Percentiles rank a stretch among this genome's conserved stretches.
Conservation (phyloP, 2,329 filamentous ascomycete genomes). For the Dactylellina parvicollis region DNA sequence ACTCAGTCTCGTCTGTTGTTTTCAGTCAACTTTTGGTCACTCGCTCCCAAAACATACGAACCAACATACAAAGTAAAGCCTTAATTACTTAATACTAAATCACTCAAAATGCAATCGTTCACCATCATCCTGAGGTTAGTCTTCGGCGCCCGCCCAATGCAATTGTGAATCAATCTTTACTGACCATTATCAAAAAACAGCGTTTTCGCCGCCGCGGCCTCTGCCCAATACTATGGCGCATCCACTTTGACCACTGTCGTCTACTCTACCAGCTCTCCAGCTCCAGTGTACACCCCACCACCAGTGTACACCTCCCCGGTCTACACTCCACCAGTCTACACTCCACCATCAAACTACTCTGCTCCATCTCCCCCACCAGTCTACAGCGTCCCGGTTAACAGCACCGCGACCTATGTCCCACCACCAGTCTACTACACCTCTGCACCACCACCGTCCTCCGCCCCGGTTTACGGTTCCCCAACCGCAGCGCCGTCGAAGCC, state of each 20-base stretch:
- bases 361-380: neutral
- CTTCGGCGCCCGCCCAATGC: neutral
- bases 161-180: neutral
- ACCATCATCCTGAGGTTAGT: slow-evolving; percentile 2
- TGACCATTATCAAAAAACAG: neutral
- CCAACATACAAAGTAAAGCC: too few relatives aligned
- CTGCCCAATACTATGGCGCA: neutral
- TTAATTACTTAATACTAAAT: too few relatives aligned
- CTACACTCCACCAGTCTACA: neutral
- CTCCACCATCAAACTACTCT: neutral
- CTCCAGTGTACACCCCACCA: neutral
- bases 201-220: neutral
- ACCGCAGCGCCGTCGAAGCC: neutral
- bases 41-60: neutral
- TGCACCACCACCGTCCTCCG: neutral
- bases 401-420: neutral
- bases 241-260: neutral
- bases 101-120: slow-evolving; percentile 15
- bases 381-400: neutral
- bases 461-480: neutral
- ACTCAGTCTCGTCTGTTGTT: too few relatives aligned
- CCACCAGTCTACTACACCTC: too few relatives aligned
- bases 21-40: too few relatives aligned
- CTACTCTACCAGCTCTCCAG: neutral
- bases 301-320: neutral